A percentile compares a stretch with the other conserved stretches of the same genome.
Conservation (phyloP, 306 rosid species). For the Fragaria nilgerrensis region DNA sequence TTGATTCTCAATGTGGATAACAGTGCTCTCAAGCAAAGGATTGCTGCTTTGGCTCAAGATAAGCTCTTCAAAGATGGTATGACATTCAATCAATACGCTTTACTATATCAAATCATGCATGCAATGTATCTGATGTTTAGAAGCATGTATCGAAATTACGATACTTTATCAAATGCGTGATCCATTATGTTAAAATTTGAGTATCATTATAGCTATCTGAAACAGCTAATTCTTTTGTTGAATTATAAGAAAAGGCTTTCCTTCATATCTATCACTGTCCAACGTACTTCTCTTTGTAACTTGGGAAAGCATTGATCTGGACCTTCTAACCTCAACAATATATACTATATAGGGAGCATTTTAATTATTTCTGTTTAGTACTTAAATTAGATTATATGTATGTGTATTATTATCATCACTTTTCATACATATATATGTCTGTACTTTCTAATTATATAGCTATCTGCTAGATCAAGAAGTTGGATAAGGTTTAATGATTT, state of each 20-base stretch:
- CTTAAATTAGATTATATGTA: neutral
- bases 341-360: neutral
- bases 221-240: neutral
- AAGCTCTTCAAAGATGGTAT: constrained; percentile 96
- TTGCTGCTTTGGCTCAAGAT: constrained; percentile 96
- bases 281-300: neutral
- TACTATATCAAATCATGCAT: too few species aligned
- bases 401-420: neutral
- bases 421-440: neutral
- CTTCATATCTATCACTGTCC: neutral
- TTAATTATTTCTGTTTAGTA: neutral
- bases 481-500: neutral
- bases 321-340: constrained; percentile 3
- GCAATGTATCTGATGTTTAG: neutral
- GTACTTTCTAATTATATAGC: neutral
- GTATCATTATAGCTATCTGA: too few species aligned
- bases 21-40: constrained; percentile 88
- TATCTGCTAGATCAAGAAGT: neutral
- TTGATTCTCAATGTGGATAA: constrained; percentile 87
- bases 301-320: neutral
- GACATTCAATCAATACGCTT: neutral
- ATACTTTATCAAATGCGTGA: too few species aligned
- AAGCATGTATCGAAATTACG: too few species aligned
- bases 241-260: neutral
- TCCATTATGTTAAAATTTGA: too few species aligned